Evolutionary conservation across 176 grass and related monocot genomes (phyloP).

Genomic region (Musa troglodytarum): DNA sequence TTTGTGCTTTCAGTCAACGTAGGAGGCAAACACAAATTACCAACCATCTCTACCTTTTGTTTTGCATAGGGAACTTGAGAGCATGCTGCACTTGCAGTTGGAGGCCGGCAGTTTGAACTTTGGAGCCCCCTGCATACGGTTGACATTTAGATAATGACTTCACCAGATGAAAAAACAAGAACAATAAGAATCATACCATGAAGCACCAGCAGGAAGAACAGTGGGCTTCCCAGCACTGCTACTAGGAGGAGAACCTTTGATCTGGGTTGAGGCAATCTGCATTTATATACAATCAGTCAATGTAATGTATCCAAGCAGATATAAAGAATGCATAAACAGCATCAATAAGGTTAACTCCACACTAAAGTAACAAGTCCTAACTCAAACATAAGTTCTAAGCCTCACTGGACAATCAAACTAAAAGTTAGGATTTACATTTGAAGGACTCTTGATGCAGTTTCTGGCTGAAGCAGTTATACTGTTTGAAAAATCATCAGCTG

Average conservation of each 20-base stretch:
- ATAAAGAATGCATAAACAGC: slow-evolving; percentile 14
- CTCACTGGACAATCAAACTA: background rate
- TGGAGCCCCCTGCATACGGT: slow-evolving; percentile 49
- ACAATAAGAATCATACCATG: slow-evolving; percentile 48
- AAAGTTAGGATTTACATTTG: slow-evolving; percentile 41
- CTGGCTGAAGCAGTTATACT: slow-evolving; percentile 43
- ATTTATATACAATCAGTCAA: slow-evolving; percentile 23
- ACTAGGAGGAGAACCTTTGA: slow-evolving; percentile 59
- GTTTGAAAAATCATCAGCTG: slow-evolving; percentile 65
- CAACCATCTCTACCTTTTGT: slow-evolving; percentile 46
- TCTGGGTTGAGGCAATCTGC: slow-evolving; percentile 53
- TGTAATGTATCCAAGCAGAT: slow-evolving; percentile 22
- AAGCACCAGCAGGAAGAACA: slow-evolving; percentile 50
- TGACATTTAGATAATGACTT: slow-evolving; percentile 15
- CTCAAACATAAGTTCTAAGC: background rate
- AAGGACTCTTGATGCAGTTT: slow-evolving; percentile 48
- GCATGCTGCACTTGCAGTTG: slow-evolving; percentile 28
- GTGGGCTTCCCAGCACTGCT: slow-evolving; percentile 68
- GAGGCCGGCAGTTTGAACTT: slow-evolving; percentile 38
- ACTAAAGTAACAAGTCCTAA: background rate
- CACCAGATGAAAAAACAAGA: slow-evolving; percentile 2
- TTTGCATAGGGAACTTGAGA: slow-evolving; percentile 36
- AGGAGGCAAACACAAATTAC: slow-evolving; percentile 29
- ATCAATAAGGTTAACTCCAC: background rate
- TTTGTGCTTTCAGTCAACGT: slow-evolving; percentile 33